Evolutionary conservation across 805 yeast species (phyloP).

Genomic region (Starmerella gropengiesseri): DNA sequence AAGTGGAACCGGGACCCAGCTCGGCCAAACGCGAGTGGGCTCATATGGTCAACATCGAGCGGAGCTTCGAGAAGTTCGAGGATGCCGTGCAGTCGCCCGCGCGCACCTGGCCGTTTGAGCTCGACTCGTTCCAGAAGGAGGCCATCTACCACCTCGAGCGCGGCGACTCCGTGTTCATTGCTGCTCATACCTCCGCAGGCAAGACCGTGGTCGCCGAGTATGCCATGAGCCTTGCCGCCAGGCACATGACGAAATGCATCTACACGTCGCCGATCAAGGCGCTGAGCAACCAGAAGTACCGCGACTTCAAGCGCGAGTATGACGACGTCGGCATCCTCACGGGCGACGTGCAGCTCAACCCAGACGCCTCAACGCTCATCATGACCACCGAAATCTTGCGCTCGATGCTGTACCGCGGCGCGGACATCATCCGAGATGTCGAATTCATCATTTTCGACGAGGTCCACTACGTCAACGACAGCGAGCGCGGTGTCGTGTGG

Average conservation of each 20-base stretch:
- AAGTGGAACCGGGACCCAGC: background rate
- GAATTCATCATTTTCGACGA: conserved; percentile 97
- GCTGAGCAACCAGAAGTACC: conserved; percentile 74
- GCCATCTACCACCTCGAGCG: conserved; percentile 94
- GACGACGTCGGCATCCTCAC: conserved; percentile 88
- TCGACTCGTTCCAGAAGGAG: conserved; percentile 92
- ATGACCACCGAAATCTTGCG: conserved; percentile 97
- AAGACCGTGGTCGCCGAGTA: conserved; percentile 97
- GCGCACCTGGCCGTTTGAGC: conserved; percentile 83
- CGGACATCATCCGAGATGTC: conserved; percentile 90
- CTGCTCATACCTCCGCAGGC: conserved; percentile 98
- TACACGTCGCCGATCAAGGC: conserved; percentile 95
- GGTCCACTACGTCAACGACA: conserved; percentile 94
- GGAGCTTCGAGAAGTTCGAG: conserved; percentile 68
- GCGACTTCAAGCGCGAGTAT: conserved; percentile 75
- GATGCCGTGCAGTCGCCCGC: conserved; percentile 92
- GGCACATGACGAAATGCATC: conserved; percentile 94
- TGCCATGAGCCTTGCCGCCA: conserved; percentile 91
- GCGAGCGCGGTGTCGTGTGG: conserved; percentile 98
- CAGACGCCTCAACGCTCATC: conserved; percentile 89
- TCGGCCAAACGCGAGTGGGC: conserved; percentile 66
- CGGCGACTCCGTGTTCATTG: conserved; percentile 97
- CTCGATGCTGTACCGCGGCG: conserved; percentile 92
- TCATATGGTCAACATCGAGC: conserved; percentile 81
- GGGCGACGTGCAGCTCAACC: conserved; percentile 95